Conservation (phyloP, 441 rosid species). For the Corymbia calophylla region DNA sequence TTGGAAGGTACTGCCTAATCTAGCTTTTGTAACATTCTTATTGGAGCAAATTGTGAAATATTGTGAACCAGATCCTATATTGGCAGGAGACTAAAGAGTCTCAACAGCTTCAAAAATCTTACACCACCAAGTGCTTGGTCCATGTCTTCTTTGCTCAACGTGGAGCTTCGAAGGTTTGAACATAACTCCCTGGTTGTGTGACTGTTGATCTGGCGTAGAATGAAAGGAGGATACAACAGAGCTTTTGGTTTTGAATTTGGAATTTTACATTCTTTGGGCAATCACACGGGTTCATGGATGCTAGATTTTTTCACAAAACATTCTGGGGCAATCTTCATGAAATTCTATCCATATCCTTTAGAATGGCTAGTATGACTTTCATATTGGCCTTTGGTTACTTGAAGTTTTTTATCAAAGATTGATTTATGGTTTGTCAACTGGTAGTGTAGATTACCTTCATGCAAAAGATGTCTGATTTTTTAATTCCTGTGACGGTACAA, state of each 20-base stretch:
- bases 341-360: background rate
- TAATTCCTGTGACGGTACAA: background rate
- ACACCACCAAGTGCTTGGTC: constrained; percentile 15
- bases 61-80: background rate
- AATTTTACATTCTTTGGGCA: background rate
- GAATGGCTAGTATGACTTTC: background rate
- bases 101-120: constrained; percentile 8
- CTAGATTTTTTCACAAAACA: background rate
- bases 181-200: background rate
- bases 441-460: background rate
- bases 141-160: constrained; percentile 18
- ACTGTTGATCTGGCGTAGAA: background rate
- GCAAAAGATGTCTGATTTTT: background rate
- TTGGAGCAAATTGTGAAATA: background rate
- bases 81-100: constrained; percentile 18
- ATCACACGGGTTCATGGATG: background rate
- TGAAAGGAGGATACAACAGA: background rate
- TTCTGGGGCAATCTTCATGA: background rate
- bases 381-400: background rate
- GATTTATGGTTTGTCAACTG: background rate
- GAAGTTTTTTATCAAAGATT: background rate
- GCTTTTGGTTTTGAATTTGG: background rate
- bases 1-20: constrained; percentile 9
- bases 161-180: constrained; percentile 10
- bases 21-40: background rate